Conservation (phyloP, 2,329 filamentous ascomycete genomes). For the Ciborinia camelliae region DNA sequence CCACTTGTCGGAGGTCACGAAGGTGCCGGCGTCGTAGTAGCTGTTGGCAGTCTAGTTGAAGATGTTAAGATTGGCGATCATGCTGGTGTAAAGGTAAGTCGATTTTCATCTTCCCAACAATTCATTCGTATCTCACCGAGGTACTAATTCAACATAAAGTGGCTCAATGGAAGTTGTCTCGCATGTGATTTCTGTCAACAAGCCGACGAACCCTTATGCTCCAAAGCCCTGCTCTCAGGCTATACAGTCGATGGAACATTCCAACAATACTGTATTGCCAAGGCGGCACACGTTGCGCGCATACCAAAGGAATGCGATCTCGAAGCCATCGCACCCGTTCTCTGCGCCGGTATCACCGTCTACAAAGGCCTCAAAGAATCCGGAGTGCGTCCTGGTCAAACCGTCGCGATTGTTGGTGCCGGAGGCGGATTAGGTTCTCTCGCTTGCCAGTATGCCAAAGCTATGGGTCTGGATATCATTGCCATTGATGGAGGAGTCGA, state of each 20-base stretch:
- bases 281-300: constrained; percentile 78
- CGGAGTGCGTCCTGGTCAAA: constrained; percentile 68
- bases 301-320: constrained; percentile 75
- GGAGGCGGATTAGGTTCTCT: constrained; percentile 78
- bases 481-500: constrained; percentile 82
- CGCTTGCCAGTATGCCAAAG: constrained; percentile 83
- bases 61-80: constrained; percentile 80
- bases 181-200: constrained; percentile 79
- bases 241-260: constrained; percentile 93
- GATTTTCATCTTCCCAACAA: not conserved
- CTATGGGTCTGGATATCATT: constrained; percentile 79
- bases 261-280: constrained; percentile 87
- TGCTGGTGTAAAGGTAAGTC: constrained; percentile 68
- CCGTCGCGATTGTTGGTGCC: constrained; percentile 80
- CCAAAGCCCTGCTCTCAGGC: constrained; percentile 71
- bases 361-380: constrained; percentile 93
- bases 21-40: constrained; percentile 79
- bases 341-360: constrained; percentile 83
- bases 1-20: constrained; percentile 81
- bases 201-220: constrained; percentile 79
- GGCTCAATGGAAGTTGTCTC: constrained; percentile 86
- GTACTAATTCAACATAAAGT: constrained; percentile 42
- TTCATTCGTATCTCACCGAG: too few species aligned
- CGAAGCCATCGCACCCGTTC: constrained; percentile 73
- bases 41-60: constrained; percentile 69